phyloP scores from a whole-genome alignment of 2,329 filamentous ascomycete species.

The Zopfia rhizophila region DNA sequence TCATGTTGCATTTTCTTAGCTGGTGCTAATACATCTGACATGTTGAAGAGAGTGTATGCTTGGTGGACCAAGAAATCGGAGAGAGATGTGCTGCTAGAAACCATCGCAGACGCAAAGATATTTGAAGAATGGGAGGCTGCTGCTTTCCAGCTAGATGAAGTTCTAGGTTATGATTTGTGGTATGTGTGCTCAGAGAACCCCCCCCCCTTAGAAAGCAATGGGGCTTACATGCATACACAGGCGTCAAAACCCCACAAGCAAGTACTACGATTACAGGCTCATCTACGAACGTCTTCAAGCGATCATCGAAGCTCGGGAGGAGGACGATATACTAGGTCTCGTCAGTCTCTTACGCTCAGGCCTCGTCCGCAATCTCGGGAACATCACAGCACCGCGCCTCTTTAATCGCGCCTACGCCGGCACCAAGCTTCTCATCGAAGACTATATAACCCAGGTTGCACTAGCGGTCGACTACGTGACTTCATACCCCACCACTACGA shows the following conservation, averaged over 20 bases:
- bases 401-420: slow-evolving; percentile 89
- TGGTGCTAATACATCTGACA: slow-evolving; percentile 13
- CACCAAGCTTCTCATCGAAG: slow-evolving; percentile 89
- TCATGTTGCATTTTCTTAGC: background rate
- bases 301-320: slow-evolving; percentile 74
- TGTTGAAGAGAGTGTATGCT: slow-evolving; percentile 69
- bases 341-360: slow-evolving; percentile 84
- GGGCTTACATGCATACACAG: slow-evolving; percentile 54
- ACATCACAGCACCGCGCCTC: slow-evolving; percentile 82
- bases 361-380: slow-evolving; percentile 84
- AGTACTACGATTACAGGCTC: slow-evolving; percentile 86
- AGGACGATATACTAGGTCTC: slow-evolving; percentile 77
- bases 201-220: slow-evolving; percentile 3
- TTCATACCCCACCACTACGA: slow-evolving; percentile 67
- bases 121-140: slow-evolving; percentile 90
- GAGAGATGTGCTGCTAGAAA: slow-evolving; percentile 72
- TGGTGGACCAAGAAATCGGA: slow-evolving; percentile 75
- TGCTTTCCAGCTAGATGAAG: slow-evolving; percentile 83
- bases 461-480: slow-evolving; percentile 82
- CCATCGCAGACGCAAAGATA: slow-evolving; percentile 71
- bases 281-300: slow-evolving; percentile 80
- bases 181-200: slow-evolving; percentile 47
- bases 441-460: slow-evolving; percentile 88
- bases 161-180: slow-evolving; percentile 85
- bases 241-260: slow-evolving; percentile 83